A percentile compares a stretch with the other conserved stretches of the same genome.
Evolutionary conservation across 768 basidiomycete genomes (phyloP).

Genomic region (Dioszegia aurantiaca): DNA sequence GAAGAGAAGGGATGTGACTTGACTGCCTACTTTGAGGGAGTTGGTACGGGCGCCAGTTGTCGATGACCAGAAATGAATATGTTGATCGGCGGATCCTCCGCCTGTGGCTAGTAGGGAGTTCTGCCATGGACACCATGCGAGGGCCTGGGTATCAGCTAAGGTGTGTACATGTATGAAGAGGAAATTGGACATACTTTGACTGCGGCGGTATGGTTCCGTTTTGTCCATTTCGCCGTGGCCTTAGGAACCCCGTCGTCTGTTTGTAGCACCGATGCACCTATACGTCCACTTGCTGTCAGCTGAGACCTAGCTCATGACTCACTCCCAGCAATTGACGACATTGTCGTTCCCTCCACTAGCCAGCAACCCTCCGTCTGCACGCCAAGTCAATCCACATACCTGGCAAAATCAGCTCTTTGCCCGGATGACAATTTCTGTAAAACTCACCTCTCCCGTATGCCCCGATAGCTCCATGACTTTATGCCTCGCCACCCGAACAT

Average conservation of each 20-base stretch:
- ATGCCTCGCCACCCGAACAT: slow-evolving; percentile 82
- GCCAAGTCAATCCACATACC: slow-evolving; percentile 81
- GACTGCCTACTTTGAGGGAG: slow-evolving; percentile 78
- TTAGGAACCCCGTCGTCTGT: slow-evolving; percentile 44
- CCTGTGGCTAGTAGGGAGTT: slow-evolving; percentile 85
- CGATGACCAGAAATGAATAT: slow-evolving; percentile 52
- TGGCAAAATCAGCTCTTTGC: slow-evolving; percentile 11
- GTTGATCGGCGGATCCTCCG: slow-evolving; percentile 88
- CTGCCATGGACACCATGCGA: slow-evolving; percentile 98
- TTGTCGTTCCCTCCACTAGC: slow-evolving; percentile 98
- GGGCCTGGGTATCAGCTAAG: slow-evolving; percentile 60
- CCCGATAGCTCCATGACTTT: slow-evolving; percentile 87
- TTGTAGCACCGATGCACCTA: slow-evolving; percentile 49
- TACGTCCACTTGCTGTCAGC: slow-evolving; percentile 42
- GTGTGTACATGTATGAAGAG: not conserved
- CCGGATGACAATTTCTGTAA: not conserved
- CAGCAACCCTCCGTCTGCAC: slow-evolving; percentile 76
- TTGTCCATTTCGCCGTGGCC: slow-evolving; percentile 73
- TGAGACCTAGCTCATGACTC: slow-evolving; percentile 58
- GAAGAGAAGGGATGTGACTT: slow-evolving; percentile 88
- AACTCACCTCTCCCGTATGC: slow-evolving; percentile 77
- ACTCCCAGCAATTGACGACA: slow-evolving; percentile 98
- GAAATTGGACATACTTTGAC: slow-evolving; percentile 54
- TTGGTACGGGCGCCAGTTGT: slow-evolving; percentile 85
- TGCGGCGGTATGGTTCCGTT: slow-evolving; percentile 86